Base-by-base conservation (phyloP, 225 moss, liverwort and hornwort species). In the Polytrichum commune region DNA sequence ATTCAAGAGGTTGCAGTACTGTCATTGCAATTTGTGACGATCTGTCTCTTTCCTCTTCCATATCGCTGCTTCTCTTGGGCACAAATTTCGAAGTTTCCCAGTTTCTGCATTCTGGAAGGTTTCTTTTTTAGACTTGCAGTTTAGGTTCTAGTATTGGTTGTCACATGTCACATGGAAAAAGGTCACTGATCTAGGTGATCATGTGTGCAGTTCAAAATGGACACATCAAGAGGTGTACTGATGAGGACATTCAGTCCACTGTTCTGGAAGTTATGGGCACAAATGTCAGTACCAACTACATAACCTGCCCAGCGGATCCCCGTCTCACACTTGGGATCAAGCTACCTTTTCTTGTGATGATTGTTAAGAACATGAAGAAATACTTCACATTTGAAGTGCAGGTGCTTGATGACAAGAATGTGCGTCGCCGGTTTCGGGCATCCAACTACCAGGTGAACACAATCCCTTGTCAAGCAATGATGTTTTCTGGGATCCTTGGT, bases 361-460 rank as follows among this genome's bases (percentile, higher is more conserved):
- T 96, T 38, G 81, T 96, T 66, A 96, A 96, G 79, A 96, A 96
- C 76, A 86, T 93, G 78, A 96, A 93, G 82, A 96, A 93, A 72
- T 96, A 96, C 77, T 91, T 96, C 85, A 93, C 91, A 1, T 96
- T 96, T 73, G 95, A 96, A 85, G 93, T 96, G 74, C 95, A 96
- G 84, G 78, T 96, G 64, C 96, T 93, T 35, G 96, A 96, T 81
- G 96, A 96, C 73, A 96, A 93, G 76, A 96, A 93, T 71, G 93
- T 96, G 26, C 91, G 93, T n/a, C 88, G 93, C 29, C 83, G 95
- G 30, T 96, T 96, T 66, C 84, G 95, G 56, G 87, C 93, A 65
- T 96, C 95, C 20, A 96, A 93, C 69, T 96, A 85, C 72, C 95
- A 95, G 91, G 93, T 93, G 65, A 53, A 23, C 64, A 57, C n/a